Conservation (phyloP, 495 filamentous ascomycete genomes). For the Umbilicaria muhlenbergii region DNA sequence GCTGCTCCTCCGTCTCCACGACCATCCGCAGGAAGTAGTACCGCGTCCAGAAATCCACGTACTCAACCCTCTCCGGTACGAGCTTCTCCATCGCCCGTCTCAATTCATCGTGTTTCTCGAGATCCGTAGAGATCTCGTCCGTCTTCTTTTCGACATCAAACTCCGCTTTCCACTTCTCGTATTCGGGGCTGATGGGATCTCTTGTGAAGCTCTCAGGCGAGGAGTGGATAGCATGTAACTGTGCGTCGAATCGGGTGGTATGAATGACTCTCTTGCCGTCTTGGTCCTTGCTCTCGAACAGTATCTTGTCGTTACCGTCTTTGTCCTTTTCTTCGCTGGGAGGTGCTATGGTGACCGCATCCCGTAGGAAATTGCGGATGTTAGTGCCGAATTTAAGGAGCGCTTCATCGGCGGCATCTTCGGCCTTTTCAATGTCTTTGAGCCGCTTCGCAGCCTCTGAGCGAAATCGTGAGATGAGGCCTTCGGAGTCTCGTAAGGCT, state of each 20-base stretch:
- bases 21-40: slow-evolving; percentile 94
- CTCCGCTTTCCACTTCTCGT: slow-evolving; percentile 51
- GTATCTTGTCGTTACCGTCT: slow-evolving; percentile 34
- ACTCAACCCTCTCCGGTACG: slow-evolving; percentile 79
- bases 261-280: slow-evolving; percentile 85
- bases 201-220: slow-evolving; percentile 69
- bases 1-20: slow-evolving; percentile 88
- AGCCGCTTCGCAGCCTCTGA: slow-evolving; percentile 69
- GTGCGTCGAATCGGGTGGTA: slow-evolving; percentile 85
- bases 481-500: slow-evolving; percentile 47
- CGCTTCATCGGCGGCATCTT: slow-evolving; percentile 96
- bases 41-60: slow-evolving; percentile 79
- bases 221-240: slow-evolving; percentile 87
- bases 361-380: slow-evolving; percentile 75
- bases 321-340: slow-evolving; percentile 27
- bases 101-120: slow-evolving; percentile 81
- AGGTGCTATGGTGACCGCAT: slow-evolving; percentile 79
- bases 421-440: slow-evolving; percentile 82
- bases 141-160: slow-evolving; percentile 81
- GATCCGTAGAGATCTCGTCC: slow-evolving; percentile 62
- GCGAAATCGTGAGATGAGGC: slow-evolving; percentile 69
- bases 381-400: slow-evolving; percentile 85
- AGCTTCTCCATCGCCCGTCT: slow-evolving; percentile 87
- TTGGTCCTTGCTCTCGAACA: slow-evolving; percentile 86
- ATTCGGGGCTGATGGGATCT: slow-evolving; percentile 63